These are phyloP conservation scores for Raddia distichophylla DNA, from an alignment of 176 grass and related monocot species.

Conservation along the genomic window DNA sequence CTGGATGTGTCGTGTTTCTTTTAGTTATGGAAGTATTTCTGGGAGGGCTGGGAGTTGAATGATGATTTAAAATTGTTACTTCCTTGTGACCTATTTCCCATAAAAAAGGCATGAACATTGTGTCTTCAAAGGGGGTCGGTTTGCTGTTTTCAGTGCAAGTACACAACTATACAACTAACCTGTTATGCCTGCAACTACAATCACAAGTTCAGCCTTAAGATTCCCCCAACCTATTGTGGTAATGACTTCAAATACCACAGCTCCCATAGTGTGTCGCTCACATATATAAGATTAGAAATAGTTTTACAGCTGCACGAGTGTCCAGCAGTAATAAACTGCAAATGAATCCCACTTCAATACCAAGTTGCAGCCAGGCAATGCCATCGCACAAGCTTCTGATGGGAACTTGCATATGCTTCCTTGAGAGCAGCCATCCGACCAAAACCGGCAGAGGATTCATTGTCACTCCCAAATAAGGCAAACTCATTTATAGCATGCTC, in stretches of 20 bases:
- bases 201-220: slow-evolving; percentile 5
- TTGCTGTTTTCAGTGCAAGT: slow-evolving; percentile 6
- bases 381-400: background rate
- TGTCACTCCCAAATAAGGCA: background rate
- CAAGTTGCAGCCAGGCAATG: slow-evolving; percentile 9
- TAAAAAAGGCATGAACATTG: background rate
- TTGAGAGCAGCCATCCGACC: background rate
- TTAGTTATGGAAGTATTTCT: background rate
- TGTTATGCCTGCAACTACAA: slow-evolving; percentile 2
- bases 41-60: background rate
- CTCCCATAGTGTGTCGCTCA: background rate
- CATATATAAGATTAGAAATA: slow-evolving; percentile 1
- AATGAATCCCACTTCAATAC: background rate
- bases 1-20: slow-evolving; percentile 11
- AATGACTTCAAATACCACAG: slow-evolving; percentile 15
- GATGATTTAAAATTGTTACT: background rate
- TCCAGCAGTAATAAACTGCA: background rate
- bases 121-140: background rate
- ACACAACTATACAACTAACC: background rate
- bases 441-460: background rate
- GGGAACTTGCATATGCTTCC: background rate
- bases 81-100: background rate
- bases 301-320: background rate
- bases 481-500: background rate
- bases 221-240: background rate